A percentile compares a stretch with the other conserved stretches of the same genome.
phyloP scores from a whole-genome alignment of 176 grass and related monocot genomes.

The Hsuehochloa calcarea region DNA sequence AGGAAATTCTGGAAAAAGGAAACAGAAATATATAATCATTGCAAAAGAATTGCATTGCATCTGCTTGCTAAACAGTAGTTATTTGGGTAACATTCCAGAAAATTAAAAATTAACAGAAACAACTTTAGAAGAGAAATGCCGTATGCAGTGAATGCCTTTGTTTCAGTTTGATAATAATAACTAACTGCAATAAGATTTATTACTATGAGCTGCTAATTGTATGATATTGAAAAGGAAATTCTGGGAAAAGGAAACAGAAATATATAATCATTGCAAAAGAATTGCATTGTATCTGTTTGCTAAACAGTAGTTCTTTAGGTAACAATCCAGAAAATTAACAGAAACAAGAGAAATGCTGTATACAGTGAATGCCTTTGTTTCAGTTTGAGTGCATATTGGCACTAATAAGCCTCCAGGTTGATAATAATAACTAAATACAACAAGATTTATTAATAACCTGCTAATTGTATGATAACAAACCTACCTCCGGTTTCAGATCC shows the following conservation, averaged over 20 bases:
- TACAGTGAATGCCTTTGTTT: not conserved
- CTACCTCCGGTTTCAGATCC: slow-evolving; percentile 97
- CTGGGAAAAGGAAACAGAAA: too few relatives aligned
- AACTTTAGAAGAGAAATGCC: slow-evolving; percentile 5
- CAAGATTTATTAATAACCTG: slow-evolving; percentile 2
- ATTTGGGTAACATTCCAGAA: not conserved
- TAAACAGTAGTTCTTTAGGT: not conserved
- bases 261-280: too few relatives aligned
- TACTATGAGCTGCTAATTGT: too few relatives aligned
- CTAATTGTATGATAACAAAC: slow-evolving; percentile 18
- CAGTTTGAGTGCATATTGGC: not conserved
- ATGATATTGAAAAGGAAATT: too few relatives aligned
- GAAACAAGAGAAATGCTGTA: slow-evolving; percentile 7
- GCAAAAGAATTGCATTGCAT: slow-evolving; percentile 7
- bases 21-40: slow-evolving; percentile 25
- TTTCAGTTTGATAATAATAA: too few relatives aligned
- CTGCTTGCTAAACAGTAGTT: slow-evolving; percentile 4
- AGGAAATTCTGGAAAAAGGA: slow-evolving; percentile 82
- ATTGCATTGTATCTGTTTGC: not conserved
- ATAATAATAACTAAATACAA: not conserved
- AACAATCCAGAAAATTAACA: slow-evolving; percentile 16
- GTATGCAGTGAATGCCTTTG: not conserved
- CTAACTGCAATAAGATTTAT: too few relatives aligned
- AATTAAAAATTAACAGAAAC: slow-evolving; percentile 17
- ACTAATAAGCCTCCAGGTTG: not conserved